Evolutionary conservation across 1,284 basidiomycete genomes (phyloP), one percentile per base, ranked within the genome.

Genomic region (Singerocomus rubriflavus): DNA sequence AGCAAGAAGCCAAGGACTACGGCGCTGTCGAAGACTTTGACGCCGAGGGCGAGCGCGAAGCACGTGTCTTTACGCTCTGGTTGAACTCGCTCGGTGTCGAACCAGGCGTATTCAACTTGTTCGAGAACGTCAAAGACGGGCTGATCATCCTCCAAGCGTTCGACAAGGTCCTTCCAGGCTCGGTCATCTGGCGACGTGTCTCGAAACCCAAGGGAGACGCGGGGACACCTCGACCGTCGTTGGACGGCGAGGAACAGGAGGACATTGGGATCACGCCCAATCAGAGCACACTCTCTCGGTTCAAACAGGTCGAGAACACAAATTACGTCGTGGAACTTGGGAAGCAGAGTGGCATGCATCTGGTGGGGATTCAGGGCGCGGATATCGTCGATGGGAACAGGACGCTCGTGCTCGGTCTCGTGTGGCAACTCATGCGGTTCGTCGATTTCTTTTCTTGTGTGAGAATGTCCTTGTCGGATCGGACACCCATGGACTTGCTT

Each of bases 291-390:
- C 77, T 99, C 21, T 94, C 93, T 33, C 80, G 93, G 48, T 99
- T 98, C 81, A 99, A 99, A 78, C 86, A 86, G 39, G 94, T 99
- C 32, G 97, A 99, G 73, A 99, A 99, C 73, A 98, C 93, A 48
- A 99, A 99, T 70, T 99, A 99, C 63, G 85, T 78, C 5, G 88
- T 98, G 46, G 96, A 99, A 46, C 84, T 99, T 14, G 95, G 85
- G 14, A 93, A 89, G 70, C 85, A 91, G 65, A 94, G 91, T 67
- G 85, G 88, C 43, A 93, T 99, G 92, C 93, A 93, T 69, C 78
- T 99, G 55, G 94, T 99, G 50, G 95, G 95, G 21, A 98, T 99
- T 59, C 97, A 99, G 69, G 96, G 96, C 10, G 85, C 94, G 3
- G 96, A 98, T 71, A 97, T 99, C 60, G 93, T 96, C 48, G 96